Conservation (phyloP, 1,284 basidiomycete genomes). For the Ceratobasidium theobromae region DNA sequence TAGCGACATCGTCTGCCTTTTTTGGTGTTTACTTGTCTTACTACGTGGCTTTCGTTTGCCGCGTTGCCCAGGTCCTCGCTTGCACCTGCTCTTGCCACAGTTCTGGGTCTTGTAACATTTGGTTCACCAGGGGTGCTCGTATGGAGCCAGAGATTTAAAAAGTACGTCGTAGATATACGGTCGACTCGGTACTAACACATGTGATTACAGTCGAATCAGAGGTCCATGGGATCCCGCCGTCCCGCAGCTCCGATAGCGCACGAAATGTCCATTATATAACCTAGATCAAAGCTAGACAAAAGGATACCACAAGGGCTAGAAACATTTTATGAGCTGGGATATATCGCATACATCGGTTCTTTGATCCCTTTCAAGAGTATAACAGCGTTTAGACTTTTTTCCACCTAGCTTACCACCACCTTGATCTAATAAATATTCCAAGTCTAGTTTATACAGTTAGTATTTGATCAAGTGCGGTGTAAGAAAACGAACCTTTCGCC, state of each 20-base stretch:
- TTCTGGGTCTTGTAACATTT: conserved; percentile 63
- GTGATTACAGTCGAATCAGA: conserved; percentile 49
- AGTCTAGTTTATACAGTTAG: conserved; percentile 3
- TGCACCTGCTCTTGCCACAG: conserved; percentile 53
- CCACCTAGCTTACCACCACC: too few species aligned
- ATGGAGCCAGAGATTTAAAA: conserved; percentile 83
- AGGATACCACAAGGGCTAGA: neutral
- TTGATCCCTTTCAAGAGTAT: neutral
- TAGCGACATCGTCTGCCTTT: conserved; percentile 50
- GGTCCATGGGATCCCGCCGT: conserved; percentile 56
- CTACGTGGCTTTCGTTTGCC: conserved; percentile 54
- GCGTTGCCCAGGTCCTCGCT: conserved; percentile 56
- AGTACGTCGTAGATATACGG: conserved; percentile 58
- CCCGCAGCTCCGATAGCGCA: conserved; percentile 34
- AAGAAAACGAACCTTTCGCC: conserved; percentile 67
- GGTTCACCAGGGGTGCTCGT: conserved; percentile 69
- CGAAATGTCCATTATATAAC: neutral
- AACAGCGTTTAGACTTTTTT: neutral
- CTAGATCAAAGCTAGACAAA: neutral
- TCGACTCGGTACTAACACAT: conserved; percentile 38
- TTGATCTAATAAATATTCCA: conserved; percentile 36
- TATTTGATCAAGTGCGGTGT: neutral
- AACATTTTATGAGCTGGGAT: conserved; percentile 12
- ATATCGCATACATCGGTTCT: neutral
- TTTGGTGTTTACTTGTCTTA: conserved; percentile 53